These are phyloP conservation scores for Diaporthe ampelina DNA, from an alignment of 2,329 filamentous ascomycete species.

Conservation along the genomic window DNA sequence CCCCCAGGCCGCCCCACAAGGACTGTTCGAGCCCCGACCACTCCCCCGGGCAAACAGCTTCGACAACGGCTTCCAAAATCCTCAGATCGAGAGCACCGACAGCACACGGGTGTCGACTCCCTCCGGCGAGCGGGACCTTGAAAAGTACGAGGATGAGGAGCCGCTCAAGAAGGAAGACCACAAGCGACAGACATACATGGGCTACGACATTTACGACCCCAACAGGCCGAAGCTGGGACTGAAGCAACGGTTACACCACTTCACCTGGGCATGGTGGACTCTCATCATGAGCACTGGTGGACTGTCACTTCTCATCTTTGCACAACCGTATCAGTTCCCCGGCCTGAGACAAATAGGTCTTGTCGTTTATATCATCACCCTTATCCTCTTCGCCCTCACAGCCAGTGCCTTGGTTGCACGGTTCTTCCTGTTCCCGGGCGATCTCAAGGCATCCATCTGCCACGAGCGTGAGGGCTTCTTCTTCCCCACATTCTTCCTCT, in stretches of 20 bases:
- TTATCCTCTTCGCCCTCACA: conserved; percentile 73
- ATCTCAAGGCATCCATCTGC: conserved; percentile 68
- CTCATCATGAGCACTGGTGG: conserved; percentile 82
- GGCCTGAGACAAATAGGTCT: conserved; percentile 75
- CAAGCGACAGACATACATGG: conserved; percentile 11
- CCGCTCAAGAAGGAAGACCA: conserved; percentile 12
- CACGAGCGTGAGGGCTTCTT: conserved; percentile 80
- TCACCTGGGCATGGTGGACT: conserved; percentile 82
- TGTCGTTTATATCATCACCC: conserved; percentile 76
- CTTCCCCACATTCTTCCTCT: conserved; percentile 79
- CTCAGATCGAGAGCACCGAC: conserved; percentile 25
- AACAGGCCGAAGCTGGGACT: conserved; percentile 56
- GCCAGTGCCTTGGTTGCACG: conserved; percentile 68
- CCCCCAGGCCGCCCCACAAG: conserved; percentile 2
- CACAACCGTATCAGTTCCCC: conserved; percentile 74
- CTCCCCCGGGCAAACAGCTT: neutral
- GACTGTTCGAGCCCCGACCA: neutral
- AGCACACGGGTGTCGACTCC: conserved; percentile 38
- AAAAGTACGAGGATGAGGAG: conserved; percentile 25
- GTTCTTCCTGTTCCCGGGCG: conserved; percentile 71
- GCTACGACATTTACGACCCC: conserved; percentile 39
- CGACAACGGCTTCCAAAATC: neutral
- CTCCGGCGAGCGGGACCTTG: conserved; percentile 32
- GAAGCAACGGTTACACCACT: conserved; percentile 66
- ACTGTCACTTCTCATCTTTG: conserved; percentile 73